Evolutionary conservation across 2,329 filamentous ascomycete species (phyloP), one percentile per base, ranked within the genome.

Genomic region (Fusarium sp.): DNA sequence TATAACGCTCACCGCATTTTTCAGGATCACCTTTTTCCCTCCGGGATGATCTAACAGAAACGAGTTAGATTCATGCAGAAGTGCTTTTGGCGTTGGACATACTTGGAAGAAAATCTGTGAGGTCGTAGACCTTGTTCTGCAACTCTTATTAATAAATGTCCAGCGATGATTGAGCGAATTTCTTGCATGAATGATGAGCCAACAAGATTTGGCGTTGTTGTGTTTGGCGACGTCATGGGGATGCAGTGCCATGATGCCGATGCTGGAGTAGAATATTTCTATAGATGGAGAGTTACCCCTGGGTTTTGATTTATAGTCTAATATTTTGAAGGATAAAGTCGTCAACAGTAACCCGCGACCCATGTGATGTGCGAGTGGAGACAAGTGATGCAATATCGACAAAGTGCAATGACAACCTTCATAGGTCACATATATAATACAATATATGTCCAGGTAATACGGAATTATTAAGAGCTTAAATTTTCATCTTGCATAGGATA

Each of bases 141-240:
- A 4, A 0, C 13, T 6, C 25, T 5, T 1, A 25, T 66, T 11
- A 66, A 56, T 15, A 7, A 7, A 6, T 25, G 8, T 4, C 31
- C 17, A 3, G 4, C 15, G 5, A 0, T 1, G 13, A 21, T 15
- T 35, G 13, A 14, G 11, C 23, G 31, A 51, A 35, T 9, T 27
- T 63, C 50, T 31, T 51, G 23, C 63, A 37, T 66, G 63, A 15
- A 66, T 67, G 4, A 67, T 48, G 7, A 66, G 31, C 63, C 63
- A 66, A 52, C 63, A 66, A 2, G 63, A 66, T 11, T 45, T 41
- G n/a, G 50, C 37, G 8, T 36, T 48, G 6, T 63, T 66, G 40
- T 66, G 63, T 11, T 58, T 29, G 1, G 41, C 63, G 6, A 66
- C 57, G 14, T 66, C 50, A 7, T 40, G 27, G 10, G 56, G 56